Conservation (phyloP, 768 basidiomycete genomes). For the Lentinula edodes region DNA sequence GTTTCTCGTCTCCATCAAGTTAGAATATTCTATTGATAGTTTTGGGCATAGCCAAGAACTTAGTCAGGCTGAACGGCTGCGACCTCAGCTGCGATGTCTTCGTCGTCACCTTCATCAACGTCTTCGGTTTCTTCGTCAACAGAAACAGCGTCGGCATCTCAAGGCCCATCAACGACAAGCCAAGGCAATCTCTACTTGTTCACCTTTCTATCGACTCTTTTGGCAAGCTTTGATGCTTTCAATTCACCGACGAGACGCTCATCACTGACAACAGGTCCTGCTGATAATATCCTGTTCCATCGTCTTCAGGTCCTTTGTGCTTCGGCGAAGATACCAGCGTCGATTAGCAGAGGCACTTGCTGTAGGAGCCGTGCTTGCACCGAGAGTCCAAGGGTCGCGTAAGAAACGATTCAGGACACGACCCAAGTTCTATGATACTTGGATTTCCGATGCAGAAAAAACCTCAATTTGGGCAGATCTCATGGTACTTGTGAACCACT, state of each 20-base stretch:
- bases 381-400: slow-evolving; percentile 31
- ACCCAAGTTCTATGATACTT: slow-evolving; percentile 46
- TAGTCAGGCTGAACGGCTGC: not conserved
- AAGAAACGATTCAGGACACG: slow-evolving; percentile 38
- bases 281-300: slow-evolving; percentile 60
- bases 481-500: slow-evolving; percentile 26
- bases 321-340: slow-evolving; percentile 52
- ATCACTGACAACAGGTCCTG: slow-evolving; percentile 65
- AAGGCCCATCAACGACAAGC: slow-evolving; percentile 6
- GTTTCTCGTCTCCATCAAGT: not conserved
- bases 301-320: slow-evolving; percentile 55
- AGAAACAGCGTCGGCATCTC: slow-evolving; percentile 1
- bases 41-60: not conserved
- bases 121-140: slow-evolving; percentile 1
- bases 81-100: slow-evolving; percentile 9
- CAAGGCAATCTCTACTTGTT: slow-evolving; percentile 42
- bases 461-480: slow-evolving; percentile 41
- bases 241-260: slow-evolving; percentile 45
- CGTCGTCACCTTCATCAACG: slow-evolving; percentile 12
- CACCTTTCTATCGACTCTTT: not conserved
- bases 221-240: not conserved
- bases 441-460: slow-evolving; percentile 26
- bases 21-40: not conserved
- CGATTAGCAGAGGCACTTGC: slow-evolving; percentile 49
- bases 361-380: slow-evolving; percentile 40